Conservation (phyloP, 306 rosid genomes). For the Trifolium repens region DNA sequence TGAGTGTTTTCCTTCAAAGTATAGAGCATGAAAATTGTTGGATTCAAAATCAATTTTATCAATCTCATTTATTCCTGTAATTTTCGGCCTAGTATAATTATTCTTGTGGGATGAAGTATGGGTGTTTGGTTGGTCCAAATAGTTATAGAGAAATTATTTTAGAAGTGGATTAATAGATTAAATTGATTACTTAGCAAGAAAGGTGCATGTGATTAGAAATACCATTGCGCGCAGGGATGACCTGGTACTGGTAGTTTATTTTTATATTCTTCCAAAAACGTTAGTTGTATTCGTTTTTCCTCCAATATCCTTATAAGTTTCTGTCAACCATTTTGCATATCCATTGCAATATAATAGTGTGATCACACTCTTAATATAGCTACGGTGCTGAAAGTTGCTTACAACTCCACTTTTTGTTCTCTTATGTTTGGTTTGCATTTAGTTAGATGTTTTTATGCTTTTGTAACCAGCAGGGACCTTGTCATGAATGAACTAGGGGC, state of each 20-base stretch:
- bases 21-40: slow-evolving; percentile 43
- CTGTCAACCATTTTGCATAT: background rate
- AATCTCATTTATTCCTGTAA: slow-evolving; percentile 33
- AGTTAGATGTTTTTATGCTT: slow-evolving; percentile 1
- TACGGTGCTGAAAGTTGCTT: background rate
- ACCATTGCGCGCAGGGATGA: background rate
- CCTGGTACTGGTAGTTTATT: background rate
- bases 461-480: slow-evolving; percentile 4
- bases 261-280: background rate
- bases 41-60: slow-evolving; percentile 37
- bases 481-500: slow-evolving; percentile 1
- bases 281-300: background rate
- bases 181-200: background rate
- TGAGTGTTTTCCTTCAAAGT: slow-evolving; percentile 44
- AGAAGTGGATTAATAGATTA: slow-evolving; percentile 8
- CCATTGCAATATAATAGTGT: background rate
- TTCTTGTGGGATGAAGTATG: slow-evolving; percentile 21
- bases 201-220: slow-evolving; percentile 17
- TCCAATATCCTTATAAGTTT: background rate
- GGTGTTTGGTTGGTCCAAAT: slow-evolving; percentile 32
- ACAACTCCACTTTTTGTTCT: background rate
- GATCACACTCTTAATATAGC: background rate
- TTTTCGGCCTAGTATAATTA: slow-evolving; percentile 18
- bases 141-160: slow-evolving; percentile 35
- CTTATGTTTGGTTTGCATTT: background rate